Evolutionary conservation across 306 rosid genomes (phyloP), one percentile per base, ranked within the genome.

Genomic region (Gillenia trifoliata): DNA sequence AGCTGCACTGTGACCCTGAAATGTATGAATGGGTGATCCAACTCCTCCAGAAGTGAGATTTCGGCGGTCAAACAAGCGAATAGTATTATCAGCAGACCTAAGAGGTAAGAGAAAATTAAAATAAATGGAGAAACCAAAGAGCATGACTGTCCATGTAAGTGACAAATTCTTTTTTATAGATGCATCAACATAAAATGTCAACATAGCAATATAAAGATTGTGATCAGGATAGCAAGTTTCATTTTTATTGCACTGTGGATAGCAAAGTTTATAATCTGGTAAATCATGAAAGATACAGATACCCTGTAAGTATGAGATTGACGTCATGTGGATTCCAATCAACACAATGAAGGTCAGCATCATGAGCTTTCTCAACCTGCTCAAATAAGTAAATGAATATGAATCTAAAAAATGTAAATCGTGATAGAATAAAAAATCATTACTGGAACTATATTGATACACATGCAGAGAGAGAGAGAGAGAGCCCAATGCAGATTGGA

Each of bases 291-390:
- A 61, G 77, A 55, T 36, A 65, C 38, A 68, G 75, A 78, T 89
- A 92, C 97, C 97, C 97, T 55, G 98, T 90, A 22, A 92, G 88
- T 79, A 92, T 87, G 80, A 90, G 87, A 86, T 94, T 94, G 75
- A 84, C 88, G 79, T 89, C 96, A 83, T 88, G 91, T 28, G 90
- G 97, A 76, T 90, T 92, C 96, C 97, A 92, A 83, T 92, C 97
- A 66, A 92, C 96, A 67, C 97, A 92, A 67, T 92, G 97, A 82
- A 92, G 93, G 83, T 92, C 97, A 76, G 97, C 87, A 87, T 88
- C 74, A 47, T 92, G 97, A 73, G 97, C 99, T 73, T 90, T 95
- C 80, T 92, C 96, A 67, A 95, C 98, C 99, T 95, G 89, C 75
- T 43, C 80, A 75, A 49, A 75, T 80, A 75, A 8, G 28, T 71